Conservation (phyloP, 768 basidiomycete species). For the Naganishia randhawae region DNA sequence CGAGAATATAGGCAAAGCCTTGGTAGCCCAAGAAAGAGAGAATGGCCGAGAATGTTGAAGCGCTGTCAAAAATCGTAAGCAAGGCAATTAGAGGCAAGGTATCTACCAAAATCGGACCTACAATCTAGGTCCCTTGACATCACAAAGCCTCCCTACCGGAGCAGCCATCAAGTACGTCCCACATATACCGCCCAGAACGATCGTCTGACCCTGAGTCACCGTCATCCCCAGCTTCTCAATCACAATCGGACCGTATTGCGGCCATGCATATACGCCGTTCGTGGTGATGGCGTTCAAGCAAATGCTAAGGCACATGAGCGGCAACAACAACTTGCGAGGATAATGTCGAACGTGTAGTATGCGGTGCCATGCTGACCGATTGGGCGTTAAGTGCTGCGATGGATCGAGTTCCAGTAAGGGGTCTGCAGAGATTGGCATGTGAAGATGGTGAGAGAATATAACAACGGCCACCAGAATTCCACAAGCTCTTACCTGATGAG, state of each 20-base stretch:
- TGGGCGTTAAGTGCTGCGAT: constrained; percentile 16
- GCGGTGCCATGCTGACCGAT: constrained; percentile 12
- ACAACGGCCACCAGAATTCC: too few species aligned
- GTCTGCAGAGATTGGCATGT: background rate
- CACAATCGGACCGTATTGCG: constrained; percentile 49
- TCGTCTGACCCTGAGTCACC: constrained; percentile 42
- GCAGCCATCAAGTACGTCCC: constrained; percentile 50
- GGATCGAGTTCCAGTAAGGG: constrained; percentile 21
- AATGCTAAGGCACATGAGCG: constrained; percentile 42
- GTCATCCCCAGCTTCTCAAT: constrained; percentile 38
- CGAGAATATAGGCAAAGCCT: constrained; percentile 40
- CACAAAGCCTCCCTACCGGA: constrained; percentile 45
- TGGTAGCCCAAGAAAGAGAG: constrained; percentile 45
- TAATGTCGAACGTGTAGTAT: constrained; percentile 25
- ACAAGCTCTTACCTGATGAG: constrained; percentile 5
- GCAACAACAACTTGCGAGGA: constrained; percentile 26
- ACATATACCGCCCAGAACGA: constrained; percentile 47
- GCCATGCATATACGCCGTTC: constrained; percentile 51
- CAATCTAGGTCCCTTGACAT: constrained; percentile 47
- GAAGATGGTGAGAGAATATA: background rate
- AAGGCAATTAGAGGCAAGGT: background rate
- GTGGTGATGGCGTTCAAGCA: constrained; percentile 41
- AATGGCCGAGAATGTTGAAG: constrained; percentile 39
- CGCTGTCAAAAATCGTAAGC: constrained; percentile 35
- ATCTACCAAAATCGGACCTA: constrained; percentile 27